phyloP scores from a whole-genome alignment of 1,139 yeast genomes.

The Blastobotrys persicus region DNA sequence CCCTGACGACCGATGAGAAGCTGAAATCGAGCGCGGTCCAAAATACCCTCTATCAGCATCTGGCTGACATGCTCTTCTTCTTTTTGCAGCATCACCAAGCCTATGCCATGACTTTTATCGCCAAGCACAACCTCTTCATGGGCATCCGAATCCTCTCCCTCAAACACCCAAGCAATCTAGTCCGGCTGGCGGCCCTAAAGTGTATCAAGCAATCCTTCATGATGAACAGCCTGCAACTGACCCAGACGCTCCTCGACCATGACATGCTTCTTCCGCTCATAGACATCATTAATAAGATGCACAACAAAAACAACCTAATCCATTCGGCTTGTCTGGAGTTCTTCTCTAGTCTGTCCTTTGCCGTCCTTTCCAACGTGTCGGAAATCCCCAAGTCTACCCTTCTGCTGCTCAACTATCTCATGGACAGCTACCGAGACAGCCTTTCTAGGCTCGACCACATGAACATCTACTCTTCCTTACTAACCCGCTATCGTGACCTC shows the following conservation, averaged over 20 bases:
- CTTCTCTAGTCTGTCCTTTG: constrained; percentile 31
- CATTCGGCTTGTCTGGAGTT: constrained; percentile 77
- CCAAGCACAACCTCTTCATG: constrained; percentile 52
- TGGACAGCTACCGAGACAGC: constrained; percentile 43
- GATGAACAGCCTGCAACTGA: constrained; percentile 9
- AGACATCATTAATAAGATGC: constrained; percentile 49
- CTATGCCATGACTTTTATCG: constrained; percentile 58
- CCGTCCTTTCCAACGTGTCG: background rate
- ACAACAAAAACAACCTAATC: constrained; percentile 57
- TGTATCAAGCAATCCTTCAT: constrained; percentile 30
- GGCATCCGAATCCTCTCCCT: constrained; percentile 51
- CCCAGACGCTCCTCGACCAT: constrained; percentile 39
- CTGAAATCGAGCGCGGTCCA: constrained; percentile 35
- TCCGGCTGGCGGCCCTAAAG: constrained; percentile 56
- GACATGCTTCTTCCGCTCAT: constrained; percentile 49
- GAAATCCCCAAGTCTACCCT: constrained; percentile 39
- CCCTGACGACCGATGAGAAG: constrained; percentile 17
- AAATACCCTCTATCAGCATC: constrained; percentile 53
- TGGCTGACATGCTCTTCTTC: constrained; percentile 67
- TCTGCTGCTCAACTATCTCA: constrained; percentile 50
- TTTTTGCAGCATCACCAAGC: constrained; percentile 60
- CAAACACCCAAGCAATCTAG: constrained; percentile 42
- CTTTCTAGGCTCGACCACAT: constrained; percentile 40
- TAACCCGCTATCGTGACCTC: constrained; percentile 9
- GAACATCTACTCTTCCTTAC: constrained; percentile 16